Percentiles rank a stretch among this genome's conserved stretches.
Conservation (phyloP, 768 basidiomycete species). For the Lepiota subincarnata region DNA sequence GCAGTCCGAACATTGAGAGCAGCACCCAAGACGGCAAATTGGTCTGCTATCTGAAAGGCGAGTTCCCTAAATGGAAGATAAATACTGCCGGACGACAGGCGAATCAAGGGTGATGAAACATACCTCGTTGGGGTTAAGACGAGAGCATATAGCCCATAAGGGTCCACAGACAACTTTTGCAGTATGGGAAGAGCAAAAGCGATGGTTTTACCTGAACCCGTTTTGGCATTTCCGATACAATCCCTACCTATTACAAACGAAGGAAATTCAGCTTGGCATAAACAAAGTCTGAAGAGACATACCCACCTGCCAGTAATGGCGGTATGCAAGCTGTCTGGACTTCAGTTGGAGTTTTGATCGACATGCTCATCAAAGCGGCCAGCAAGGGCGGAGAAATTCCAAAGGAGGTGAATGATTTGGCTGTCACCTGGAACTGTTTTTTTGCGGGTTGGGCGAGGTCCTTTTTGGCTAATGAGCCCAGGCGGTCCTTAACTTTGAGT, state of each 20-base stretch:
- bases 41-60: conserved; percentile 96
- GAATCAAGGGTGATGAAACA: conserved; percentile 13
- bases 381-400: conserved; percentile 60
- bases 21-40: conserved; percentile 87
- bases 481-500: conserved; percentile 18
- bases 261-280: not conserved
- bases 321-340: conserved; percentile 91
- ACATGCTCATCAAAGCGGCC: conserved; percentile 70
- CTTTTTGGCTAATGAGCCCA: conserved; percentile 13
- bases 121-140: conserved; percentile 95
- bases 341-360: conserved; percentile 79
- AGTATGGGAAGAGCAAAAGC: conserved; percentile 96
- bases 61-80: conserved; percentile 62
- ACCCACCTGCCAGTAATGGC: conserved; percentile 71
- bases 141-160: conserved; percentile 91
- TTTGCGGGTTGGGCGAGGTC: conserved; percentile 6
- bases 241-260: conserved; percentile 64
- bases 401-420: conserved; percentile 48
- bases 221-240: conserved; percentile 97
- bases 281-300: conserved; percentile 5
- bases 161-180: conserved; percentile 82
- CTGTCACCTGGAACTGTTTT: conserved; percentile 10
- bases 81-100: not conserved
- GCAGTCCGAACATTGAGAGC: conserved; percentile 79
- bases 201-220: conserved; percentile 96